Percentiles rank a stretch among this genome's conserved stretches.
Evolutionary conservation across 495 filamentous ascomycete species (phyloP).

Genomic region (Parathielavia hyrcaniae): DNA sequence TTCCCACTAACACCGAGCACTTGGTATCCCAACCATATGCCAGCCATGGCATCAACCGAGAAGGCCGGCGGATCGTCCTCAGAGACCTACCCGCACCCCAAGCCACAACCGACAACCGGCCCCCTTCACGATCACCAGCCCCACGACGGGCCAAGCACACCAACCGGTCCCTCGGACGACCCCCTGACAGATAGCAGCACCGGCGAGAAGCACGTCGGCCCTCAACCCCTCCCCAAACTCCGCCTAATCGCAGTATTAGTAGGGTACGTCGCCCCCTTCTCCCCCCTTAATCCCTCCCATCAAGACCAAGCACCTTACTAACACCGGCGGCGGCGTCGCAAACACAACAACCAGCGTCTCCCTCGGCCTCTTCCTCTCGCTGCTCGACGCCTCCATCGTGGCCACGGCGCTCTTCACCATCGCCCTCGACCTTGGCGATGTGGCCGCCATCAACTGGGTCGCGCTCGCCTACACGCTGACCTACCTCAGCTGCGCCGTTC

Average conservation of each 20-base stretch:
- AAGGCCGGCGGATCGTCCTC: no score
- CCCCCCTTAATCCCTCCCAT: background rate
- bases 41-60: no score
- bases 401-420: slow-evolving; percentile 43
- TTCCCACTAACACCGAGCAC: no score
- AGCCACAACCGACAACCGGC: no score
- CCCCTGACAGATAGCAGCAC: background rate
- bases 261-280: background rate
- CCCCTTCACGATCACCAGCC: no score
- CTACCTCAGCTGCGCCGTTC: slow-evolving; percentile 42
- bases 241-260: background rate
- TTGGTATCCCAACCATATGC: no score
- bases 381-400: slow-evolving; percentile 44
- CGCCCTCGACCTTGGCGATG: slow-evolving; percentile 34
- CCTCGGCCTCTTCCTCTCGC: slow-evolving; percentile 34
- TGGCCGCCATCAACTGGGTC: slow-evolving; percentile 42
- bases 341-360: slow-evolving; percentile 18
- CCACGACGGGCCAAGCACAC: background rate
- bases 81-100: no score
- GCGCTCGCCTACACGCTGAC: slow-evolving; percentile 42
- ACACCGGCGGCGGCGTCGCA: background rate
- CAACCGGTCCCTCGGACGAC: background rate
- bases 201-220: background rate
- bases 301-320: background rate
- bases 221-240: background rate